A percentile compares a stretch with the other conserved stretches of the same genome.
Conservation (phyloP, 805 yeast genomes). For the Sugiyamaella americana region DNA sequence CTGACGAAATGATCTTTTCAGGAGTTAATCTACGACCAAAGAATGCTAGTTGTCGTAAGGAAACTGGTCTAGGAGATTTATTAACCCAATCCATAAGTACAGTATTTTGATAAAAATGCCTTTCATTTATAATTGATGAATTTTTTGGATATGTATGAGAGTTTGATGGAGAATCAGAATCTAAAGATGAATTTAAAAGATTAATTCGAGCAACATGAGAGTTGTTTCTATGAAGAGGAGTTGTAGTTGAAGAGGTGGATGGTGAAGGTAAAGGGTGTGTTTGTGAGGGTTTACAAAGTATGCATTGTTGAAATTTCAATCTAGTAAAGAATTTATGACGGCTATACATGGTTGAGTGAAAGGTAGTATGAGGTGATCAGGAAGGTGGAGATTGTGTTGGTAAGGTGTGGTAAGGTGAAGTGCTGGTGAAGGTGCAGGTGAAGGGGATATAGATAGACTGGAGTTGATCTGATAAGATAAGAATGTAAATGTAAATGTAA, state of each 20-base stretch:
- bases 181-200: constrained; percentile 14
- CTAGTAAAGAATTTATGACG: too few relatives aligned
- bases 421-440: too few relatives aligned
- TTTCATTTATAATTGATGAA: constrained; percentile 49
- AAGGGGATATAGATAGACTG: too few relatives aligned
- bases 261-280: too few relatives aligned
- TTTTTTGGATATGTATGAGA: constrained; percentile 25
- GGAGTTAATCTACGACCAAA: constrained; percentile 74
- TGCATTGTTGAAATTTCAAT: too few relatives aligned
- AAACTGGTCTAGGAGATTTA: constrained; percentile 78
- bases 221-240: not conserved
- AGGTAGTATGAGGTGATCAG: too few relatives aligned
- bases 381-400: too few relatives aligned
- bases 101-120: constrained; percentile 83
- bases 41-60: constrained; percentile 82
- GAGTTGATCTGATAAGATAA: too few relatives aligned
- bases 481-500: too few relatives aligned
- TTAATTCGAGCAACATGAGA: constrained; percentile 16
- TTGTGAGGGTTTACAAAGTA: too few relatives aligned
- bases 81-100: constrained; percentile 57
- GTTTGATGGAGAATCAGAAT: constrained; percentile 7
- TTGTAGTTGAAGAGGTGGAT: not conserved
- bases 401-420: too few relatives aligned
- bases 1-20: constrained; percentile 73
- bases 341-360: too few relatives aligned